phyloP scores from a whole-genome alignment of 2,329 filamentous ascomycete species.

The Claviceps sp. region DNA sequence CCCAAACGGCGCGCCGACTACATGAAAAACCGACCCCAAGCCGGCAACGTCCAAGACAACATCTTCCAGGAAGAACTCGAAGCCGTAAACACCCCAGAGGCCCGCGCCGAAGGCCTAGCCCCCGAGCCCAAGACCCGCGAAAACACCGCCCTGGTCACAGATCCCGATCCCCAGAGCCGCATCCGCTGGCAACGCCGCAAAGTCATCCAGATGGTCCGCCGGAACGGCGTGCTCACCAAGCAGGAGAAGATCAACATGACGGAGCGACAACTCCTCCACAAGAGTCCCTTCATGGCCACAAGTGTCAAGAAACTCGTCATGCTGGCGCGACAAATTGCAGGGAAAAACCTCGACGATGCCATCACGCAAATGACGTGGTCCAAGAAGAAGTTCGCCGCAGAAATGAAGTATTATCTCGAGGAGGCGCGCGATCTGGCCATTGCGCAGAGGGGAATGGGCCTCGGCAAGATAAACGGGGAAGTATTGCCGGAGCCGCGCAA shows the following conservation, averaged over 20 bases:
- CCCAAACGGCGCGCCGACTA: conserved; percentile 27
- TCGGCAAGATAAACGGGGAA: conserved; percentile 35
- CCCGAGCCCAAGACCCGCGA: conserved; percentile 27
- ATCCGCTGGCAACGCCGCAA: conserved; percentile 72
- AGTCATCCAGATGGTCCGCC: conserved; percentile 60
- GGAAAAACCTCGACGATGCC: conserved; percentile 88
- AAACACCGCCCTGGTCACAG: conserved; percentile 49
- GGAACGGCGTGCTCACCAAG: conserved; percentile 37
- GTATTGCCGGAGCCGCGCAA: conserved; percentile 26
- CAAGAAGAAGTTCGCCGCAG: conserved; percentile 80
- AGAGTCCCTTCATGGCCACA: conserved; percentile 66
- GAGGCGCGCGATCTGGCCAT: conserved; percentile 72
- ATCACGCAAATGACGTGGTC: conserved; percentile 91
- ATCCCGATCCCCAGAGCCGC: conserved; percentile 62
- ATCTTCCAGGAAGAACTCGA: conserved; percentile 49
- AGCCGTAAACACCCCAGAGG: conserved; percentile 15
- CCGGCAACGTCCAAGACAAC: conserved; percentile 36
- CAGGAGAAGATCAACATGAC: conserved; percentile 53
- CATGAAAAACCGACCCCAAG: conserved; percentile 13
- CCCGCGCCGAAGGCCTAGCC: neutral
- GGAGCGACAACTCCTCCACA: conserved; percentile 40
- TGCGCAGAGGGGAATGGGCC: conserved; percentile 71
- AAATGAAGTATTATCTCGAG: conserved; percentile 67
- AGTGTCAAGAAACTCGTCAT: conserved; percentile 84
- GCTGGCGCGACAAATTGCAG: conserved; percentile 75